phyloP scores from a whole-genome alignment of 345 rosid species.

The Salix viminalis region DNA sequence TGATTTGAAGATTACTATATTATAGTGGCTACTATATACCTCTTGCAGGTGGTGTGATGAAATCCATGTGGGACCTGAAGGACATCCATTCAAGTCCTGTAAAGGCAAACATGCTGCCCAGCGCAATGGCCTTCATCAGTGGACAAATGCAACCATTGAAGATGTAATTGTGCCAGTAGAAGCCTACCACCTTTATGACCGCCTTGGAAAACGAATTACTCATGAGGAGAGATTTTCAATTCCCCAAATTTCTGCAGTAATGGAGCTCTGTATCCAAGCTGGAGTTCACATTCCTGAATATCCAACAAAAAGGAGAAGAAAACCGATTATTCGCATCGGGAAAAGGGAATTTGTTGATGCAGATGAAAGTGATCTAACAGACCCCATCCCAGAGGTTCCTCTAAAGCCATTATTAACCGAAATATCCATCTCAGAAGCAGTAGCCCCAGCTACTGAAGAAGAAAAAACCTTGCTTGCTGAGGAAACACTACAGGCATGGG shows the following conservation, averaged over 20 bases:
- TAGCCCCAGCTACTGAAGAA: conserved; percentile 51
- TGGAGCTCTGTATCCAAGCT: conserved; percentile 93
- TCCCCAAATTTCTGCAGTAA: conserved; percentile 68
- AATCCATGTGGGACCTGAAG: conserved; percentile 84
- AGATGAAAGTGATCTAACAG: conserved; percentile 84
- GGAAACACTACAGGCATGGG: conserved; percentile 80
- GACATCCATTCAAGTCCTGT: conserved; percentile 94
- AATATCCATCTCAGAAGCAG: conserved; percentile 47
- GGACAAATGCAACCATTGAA: conserved; percentile 70
- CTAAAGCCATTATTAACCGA: conserved; percentile 50
- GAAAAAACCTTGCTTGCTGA: conserved; percentile 58
- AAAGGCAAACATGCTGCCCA: conserved; percentile 55
- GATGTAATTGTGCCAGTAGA: conserved; percentile 66
- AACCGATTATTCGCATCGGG: conserved; percentile 71
- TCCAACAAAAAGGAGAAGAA: conserved; percentile 83
- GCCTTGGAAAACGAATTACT: conserved; percentile 69
- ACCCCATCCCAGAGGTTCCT: conserved; percentile 55
- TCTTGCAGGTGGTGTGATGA: conserved; percentile 75
- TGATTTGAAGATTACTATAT: background rate
- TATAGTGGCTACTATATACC: background rate
- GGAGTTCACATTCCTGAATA: conserved; percentile 70
- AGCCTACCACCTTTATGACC: conserved; percentile 76
- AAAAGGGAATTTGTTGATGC: conserved; percentile 83
- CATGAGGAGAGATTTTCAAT: conserved; percentile 77
- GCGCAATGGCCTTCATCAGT: conserved; percentile 77